phyloP scores from a whole-genome alignment of 2,329 filamentous ascomycete genomes.

The Cladophialophora immunda region DNA sequence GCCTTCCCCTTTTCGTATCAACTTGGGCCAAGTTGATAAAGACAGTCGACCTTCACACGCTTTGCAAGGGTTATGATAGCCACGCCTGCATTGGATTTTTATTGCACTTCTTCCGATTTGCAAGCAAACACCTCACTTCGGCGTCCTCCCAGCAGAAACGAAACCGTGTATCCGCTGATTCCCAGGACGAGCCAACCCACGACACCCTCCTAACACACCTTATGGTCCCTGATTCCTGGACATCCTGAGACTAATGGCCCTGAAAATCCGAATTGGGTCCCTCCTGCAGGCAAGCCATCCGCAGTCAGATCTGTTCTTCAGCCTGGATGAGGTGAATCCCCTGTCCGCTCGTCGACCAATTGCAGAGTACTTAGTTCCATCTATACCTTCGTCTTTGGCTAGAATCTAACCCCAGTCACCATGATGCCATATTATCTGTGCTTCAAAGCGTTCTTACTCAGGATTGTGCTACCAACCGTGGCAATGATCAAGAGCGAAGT shows the following conservation, averaged over 20 bases:
- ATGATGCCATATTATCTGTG: constrained; percentile 13
- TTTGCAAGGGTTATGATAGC: not conserved
- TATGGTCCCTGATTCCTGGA: not conserved
- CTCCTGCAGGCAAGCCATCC: constrained; percentile 12
- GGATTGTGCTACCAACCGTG: not conserved
- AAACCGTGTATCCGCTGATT: not conserved
- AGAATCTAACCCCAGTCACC: constrained; percentile 16
- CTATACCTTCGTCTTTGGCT: constrained; percentile 10
- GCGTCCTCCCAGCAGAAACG: not conserved
- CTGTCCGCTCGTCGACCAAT: not conserved
- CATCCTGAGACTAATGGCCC: constrained; percentile 1
- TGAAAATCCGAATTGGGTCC: constrained; percentile 13
- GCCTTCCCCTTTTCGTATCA: not conserved
- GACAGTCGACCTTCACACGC: not conserved
- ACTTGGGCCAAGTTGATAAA: not conserved
- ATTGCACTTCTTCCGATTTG: not conserved
- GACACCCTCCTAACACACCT: not conserved
- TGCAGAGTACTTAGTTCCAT: constrained; percentile 10
- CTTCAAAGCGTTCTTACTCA: not conserved
- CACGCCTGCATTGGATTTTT: not conserved
- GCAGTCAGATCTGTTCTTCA: constrained; percentile 15
- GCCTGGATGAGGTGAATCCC: constrained; percentile 6
- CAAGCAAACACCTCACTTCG: not conserved
- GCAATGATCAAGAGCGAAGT: not conserved
- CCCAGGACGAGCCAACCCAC: not conserved